These are phyloP conservation scores for Diaporthe eres DNA, from an alignment of 2,329 filamentous ascomycete species.

Conservation along the genomic window DNA sequence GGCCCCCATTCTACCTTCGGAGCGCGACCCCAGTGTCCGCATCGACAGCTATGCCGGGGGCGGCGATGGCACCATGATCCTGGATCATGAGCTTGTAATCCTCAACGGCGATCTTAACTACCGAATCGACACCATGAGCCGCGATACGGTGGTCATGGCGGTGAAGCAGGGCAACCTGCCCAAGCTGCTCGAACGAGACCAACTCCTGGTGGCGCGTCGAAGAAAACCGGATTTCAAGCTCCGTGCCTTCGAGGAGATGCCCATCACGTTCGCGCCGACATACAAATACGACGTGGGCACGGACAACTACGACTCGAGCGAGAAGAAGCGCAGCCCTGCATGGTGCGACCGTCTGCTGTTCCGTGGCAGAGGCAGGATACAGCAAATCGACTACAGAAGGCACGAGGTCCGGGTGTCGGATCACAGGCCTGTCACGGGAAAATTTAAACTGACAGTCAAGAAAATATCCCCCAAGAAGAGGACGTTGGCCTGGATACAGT, in stretches of 20 bases:
- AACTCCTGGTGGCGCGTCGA: conserved; percentile 88
- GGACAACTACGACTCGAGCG: conserved; percentile 92
- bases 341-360: conserved; percentile 98
- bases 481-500: conserved; percentile 77
- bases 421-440: conserved; percentile 90
- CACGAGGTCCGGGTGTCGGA: conserved; percentile 94
- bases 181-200: conserved; percentile 93
- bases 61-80: conserved; percentile 94
- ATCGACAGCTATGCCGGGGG: conserved; percentile 88
- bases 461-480: conserved; percentile 79
- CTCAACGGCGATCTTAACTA: conserved; percentile 98
- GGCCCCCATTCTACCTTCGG: conserved; percentile 78
- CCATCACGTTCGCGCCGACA: conserved; percentile 93
- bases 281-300: conserved; percentile 99
- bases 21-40: conserved; percentile 76
- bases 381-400: conserved; percentile 88
- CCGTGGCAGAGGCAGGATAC: conserved; percentile 83
- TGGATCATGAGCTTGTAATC: conserved; percentile 98
- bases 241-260: conserved; percentile 89
- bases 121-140: conserved; percentile 96
- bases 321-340: conserved; percentile 93
- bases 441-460: conserved; percentile 88
- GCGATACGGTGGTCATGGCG: conserved; percentile 90
- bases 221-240: conserved; percentile 92
- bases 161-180: conserved; percentile 84